Conservation (phyloP, 768 basidiomycete genomes). For the Termitomyces sp. region DNA sequence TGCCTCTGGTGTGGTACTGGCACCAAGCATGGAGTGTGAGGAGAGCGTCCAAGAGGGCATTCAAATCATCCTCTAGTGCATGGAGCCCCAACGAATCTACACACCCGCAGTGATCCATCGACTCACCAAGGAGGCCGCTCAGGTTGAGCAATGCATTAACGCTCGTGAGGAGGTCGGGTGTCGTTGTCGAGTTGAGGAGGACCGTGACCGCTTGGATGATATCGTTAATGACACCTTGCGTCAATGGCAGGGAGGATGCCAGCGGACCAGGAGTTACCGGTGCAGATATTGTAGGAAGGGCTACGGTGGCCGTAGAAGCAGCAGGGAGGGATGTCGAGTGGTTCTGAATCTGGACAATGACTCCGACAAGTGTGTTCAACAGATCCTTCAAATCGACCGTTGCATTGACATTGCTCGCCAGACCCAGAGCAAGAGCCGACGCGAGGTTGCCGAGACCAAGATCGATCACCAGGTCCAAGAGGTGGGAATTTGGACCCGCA, state of each 20-base stretch:
- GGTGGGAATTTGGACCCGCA: neutral
- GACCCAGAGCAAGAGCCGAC: constrained; percentile 8
- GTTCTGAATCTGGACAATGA: constrained; percentile 10
- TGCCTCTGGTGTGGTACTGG: constrained; percentile 1
- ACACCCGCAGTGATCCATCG: constrained; percentile 15
- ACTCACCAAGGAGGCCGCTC: constrained; percentile 1
- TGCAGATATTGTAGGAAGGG: neutral
- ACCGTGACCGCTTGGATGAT: constrained; percentile 14
- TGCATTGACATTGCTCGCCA: constrained; percentile 5
- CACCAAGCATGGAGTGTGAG: constrained; percentile 17
- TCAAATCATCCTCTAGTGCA: constrained; percentile 10
- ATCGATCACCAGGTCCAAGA: constrained; percentile 7
- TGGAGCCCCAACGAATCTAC: constrained; percentile 12
- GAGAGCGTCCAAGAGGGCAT: constrained; percentile 12
- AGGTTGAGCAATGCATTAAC: constrained; percentile 12
- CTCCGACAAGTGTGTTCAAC: constrained; percentile 10
- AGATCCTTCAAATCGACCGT: constrained; percentile 11
- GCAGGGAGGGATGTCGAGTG: constrained; percentile 17
- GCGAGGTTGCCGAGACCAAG: constrained; percentile 16
- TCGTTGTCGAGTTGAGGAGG: constrained; percentile 15
- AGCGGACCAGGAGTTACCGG: neutral
- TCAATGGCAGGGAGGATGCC: neutral
- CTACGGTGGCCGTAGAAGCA: neutral
- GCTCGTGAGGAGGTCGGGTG: constrained; percentile 10
- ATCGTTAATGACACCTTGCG: constrained; percentile 10